Conservation (phyloP, 2,329 filamentous ascomycete genomes). For the Cercospora janseana region DNA sequence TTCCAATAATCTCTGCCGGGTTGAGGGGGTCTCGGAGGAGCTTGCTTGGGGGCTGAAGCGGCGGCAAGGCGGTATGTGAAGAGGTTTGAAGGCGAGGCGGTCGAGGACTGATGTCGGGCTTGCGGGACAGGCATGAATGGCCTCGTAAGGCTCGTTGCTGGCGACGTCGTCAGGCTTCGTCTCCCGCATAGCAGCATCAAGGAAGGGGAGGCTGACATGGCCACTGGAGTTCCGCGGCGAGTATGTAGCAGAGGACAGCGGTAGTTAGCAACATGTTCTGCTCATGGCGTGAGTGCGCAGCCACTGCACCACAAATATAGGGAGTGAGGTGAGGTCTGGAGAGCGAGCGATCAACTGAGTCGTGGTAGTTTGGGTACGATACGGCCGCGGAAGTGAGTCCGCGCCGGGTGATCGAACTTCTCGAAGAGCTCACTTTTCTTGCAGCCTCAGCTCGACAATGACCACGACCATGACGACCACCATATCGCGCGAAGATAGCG, state of each 20-base stretch:
- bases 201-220: constrained; percentile 29
- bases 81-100: constrained; percentile 6
- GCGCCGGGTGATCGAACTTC: no score
- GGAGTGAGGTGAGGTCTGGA: neutral
- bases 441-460: no score
- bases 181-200: constrained; percentile 23
- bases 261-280: constrained; percentile 23
- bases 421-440: neutral
- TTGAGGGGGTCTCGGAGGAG: constrained; percentile 47
- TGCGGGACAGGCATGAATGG: constrained; percentile 11
- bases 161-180: constrained; percentile 24
- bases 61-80: constrained; percentile 42
- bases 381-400: no score
- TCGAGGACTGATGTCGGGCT: constrained; percentile 14
- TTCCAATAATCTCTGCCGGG: constrained; percentile 46
- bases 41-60: constrained; percentile 38
- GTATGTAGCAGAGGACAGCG: constrained; percentile 23
- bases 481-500: constrained; percentile 25
- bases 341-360: no score
- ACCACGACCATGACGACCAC: constrained; percentile 14
- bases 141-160: constrained; percentile 19
- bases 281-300: neutral
- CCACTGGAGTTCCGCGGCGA: constrained; percentile 22
- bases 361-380: no score
- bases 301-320: no score